Percentiles rank a stretch among this genome's conserved stretches.
phyloP scores from a whole-genome alignment of 1,139 yeast species.

The Lodderomyces metapsilosis region DNA sequence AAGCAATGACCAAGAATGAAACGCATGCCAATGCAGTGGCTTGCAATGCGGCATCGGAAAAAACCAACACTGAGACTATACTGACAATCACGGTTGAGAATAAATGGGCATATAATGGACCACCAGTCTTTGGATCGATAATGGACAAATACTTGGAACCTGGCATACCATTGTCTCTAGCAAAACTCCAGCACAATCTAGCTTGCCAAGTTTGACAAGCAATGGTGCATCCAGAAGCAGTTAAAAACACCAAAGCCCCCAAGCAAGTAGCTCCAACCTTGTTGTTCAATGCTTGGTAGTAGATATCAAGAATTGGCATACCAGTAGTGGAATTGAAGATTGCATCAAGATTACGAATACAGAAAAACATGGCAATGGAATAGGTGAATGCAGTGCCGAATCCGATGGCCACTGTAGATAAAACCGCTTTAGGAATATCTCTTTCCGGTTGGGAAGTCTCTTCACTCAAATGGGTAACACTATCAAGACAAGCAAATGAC shows the following conservation, averaged over 20 bases:
- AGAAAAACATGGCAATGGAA: conserved; percentile 44
- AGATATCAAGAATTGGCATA: conserved; percentile 43
- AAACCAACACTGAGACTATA: conserved; percentile 40
- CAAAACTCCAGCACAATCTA: conserved; percentile 76
- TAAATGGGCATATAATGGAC: conserved; percentile 46
- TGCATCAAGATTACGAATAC: conserved; percentile 31
- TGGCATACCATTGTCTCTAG: conserved; percentile 62
- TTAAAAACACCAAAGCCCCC: conserved; percentile 33
- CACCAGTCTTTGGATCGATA: conserved; percentile 42
- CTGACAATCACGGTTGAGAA: conserved; percentile 42
- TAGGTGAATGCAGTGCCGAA: conserved; percentile 39
- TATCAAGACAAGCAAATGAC: conserved; percentile 44
- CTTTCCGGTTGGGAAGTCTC: conserved; percentile 37
- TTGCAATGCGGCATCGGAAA: conserved; percentile 43
- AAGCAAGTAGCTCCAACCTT: conserved; percentile 40
- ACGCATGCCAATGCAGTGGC: conserved; percentile 48
- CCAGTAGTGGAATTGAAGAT: conserved; percentile 32
- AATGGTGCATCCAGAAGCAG: conserved; percentile 43
- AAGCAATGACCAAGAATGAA: conserved; percentile 42
- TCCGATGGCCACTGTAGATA: conserved; percentile 44
- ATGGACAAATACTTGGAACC: conserved; percentile 40
- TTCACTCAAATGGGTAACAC: conserved; percentile 45
- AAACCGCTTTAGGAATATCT: conserved; percentile 41
- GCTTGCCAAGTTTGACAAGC: conserved; percentile 51
- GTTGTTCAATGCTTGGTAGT: conserved; percentile 34